These are phyloP conservation scores for Phialemonium atrogriseum DNA, from an alignment of 2,329 filamentous ascomycete species.

Conservation along the genomic window DNA sequence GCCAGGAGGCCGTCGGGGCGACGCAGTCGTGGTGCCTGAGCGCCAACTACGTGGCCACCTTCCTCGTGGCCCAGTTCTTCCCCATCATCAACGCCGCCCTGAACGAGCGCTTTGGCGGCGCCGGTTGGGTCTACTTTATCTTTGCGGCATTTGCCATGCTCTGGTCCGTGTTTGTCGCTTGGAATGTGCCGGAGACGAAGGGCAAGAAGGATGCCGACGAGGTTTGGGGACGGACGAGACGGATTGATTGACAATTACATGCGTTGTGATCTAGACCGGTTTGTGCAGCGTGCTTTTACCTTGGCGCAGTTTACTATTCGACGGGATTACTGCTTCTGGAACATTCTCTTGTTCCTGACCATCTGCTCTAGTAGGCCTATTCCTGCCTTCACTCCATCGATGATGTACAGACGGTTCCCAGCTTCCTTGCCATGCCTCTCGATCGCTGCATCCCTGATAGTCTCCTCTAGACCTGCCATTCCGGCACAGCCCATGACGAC, in stretches of 20 bases:
- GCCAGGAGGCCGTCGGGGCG: slow-evolving; percentile 81
- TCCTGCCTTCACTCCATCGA: slow-evolving; percentile 73
- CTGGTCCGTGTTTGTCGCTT: slow-evolving; percentile 63
- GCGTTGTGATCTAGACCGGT: no score
- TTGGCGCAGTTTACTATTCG: not conserved
- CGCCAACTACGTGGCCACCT: slow-evolving; percentile 85
- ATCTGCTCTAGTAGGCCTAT: slow-evolving; percentile 52
- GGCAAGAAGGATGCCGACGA: slow-evolving; percentile 79
- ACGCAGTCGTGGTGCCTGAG: slow-evolving; percentile 83
- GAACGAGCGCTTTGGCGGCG: slow-evolving; percentile 53
- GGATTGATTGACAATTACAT: slow-evolving; percentile 33
- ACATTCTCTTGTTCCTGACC: slow-evolving; percentile 33
- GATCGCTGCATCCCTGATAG: slow-evolving; percentile 61
- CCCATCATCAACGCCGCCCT: slow-evolving; percentile 73
- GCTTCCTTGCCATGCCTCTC: slow-evolving; percentile 54
- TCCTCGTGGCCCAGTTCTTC: slow-evolving; percentile 91
- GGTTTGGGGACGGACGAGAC: slow-evolving; percentile 70
- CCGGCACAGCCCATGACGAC: slow-evolving; percentile 85
- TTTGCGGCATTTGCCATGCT: slow-evolving; percentile 68
- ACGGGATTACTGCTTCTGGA: slow-evolving; percentile 15
- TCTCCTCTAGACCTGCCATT: slow-evolving; percentile 77
- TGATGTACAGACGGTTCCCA: slow-evolving; percentile 52
- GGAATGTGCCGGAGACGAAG: slow-evolving; percentile 77
- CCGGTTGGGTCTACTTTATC: slow-evolving; percentile 85
- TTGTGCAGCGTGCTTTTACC: not conserved